Conservation (phyloP, 257 asterid species). For the Gentiana straminea region DNA sequence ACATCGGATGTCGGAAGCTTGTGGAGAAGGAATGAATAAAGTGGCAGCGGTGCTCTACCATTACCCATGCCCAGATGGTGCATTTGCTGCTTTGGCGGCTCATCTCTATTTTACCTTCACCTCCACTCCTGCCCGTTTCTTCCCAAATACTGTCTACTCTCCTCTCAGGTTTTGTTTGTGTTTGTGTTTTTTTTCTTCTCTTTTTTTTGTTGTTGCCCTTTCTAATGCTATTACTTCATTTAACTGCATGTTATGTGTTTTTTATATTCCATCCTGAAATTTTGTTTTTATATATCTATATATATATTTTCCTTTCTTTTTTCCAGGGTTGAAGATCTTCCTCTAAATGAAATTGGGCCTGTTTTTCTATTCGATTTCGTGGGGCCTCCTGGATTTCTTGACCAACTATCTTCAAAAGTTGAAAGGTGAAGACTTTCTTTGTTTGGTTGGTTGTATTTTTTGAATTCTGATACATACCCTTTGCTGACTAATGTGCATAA, state of each 20-base stretch:
- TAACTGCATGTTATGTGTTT: conserved; percentile 4
- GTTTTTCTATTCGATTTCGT: conserved; percentile 88
- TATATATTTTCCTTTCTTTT: conserved; percentile 5
- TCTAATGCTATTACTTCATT: background rate
- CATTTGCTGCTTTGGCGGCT: conserved; percentile 92
- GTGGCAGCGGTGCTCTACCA: conserved; percentile 64
- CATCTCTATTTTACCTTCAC: conserved; percentile 59
- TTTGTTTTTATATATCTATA: too few species aligned
- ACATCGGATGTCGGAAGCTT: too few species aligned
- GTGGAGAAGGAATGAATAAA: conserved; percentile 10
- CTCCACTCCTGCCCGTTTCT: conserved; percentile 28
- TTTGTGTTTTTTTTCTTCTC: background rate
- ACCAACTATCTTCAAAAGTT: conserved; percentile 49
- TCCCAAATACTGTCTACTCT: conserved; percentile 78
- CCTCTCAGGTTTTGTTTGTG: conserved; percentile 41
- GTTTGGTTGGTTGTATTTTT: background rate
- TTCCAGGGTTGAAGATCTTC: conserved; percentile 62
- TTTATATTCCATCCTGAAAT: background rate
- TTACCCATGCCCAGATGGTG: conserved; percentile 95
- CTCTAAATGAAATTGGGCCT: conserved; percentile 42
- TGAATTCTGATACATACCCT: background rate
- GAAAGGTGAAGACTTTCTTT: conserved; percentile 22
- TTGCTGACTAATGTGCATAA: background rate
- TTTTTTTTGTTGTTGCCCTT: background rate
- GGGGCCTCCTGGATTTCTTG: conserved; percentile 76